phyloP scores from a whole-genome alignment of 176 grass and related monocot species.

The Lolium perenne region DNA sequence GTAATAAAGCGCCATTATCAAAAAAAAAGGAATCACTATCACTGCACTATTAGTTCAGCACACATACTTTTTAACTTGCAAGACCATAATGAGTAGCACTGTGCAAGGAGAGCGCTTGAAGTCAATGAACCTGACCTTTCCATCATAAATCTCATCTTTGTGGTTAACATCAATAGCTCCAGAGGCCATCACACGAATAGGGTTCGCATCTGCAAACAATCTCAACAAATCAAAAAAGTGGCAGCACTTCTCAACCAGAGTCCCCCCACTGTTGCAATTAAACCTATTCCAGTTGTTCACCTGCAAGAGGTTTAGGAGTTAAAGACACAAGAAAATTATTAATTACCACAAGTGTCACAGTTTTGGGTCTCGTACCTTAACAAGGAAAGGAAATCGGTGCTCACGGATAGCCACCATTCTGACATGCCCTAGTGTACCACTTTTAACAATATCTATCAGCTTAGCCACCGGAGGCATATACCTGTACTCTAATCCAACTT shows the following conservation, averaged over 20 bases:
- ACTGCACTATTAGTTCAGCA: not conserved
- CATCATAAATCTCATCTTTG: conserved; percentile 88
- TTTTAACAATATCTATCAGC: conserved; percentile 84
- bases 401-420: conserved; percentile 92
- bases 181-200: conserved; percentile 91
- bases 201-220: conserved; percentile 86
- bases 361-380: conserved; percentile 62
- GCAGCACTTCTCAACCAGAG: conserved; percentile 95
- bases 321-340: conserved; percentile 24
- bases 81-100: conserved; percentile 5
- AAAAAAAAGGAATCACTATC: not conserved
- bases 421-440: conserved; percentile 70
- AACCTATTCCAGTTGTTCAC: conserved; percentile 98
- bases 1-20: no score
- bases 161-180: conserved; percentile 96
- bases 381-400: conserved; percentile 96
- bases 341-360: conserved; percentile 13
- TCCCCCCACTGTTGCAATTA: conserved; percentile 90
- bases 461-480: conserved; percentile 97
- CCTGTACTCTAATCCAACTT: conserved; percentile 96
- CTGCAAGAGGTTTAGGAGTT: conserved; percentile 51
- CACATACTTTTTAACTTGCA: not conserved
- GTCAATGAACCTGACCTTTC: conserved; percentile 64
- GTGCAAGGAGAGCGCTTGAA: conserved; percentile 22
- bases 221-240: conserved; percentile 97